phyloP scores from a whole-genome alignment of 176 grass and related monocot species.

The Eleusine indica region DNA sequence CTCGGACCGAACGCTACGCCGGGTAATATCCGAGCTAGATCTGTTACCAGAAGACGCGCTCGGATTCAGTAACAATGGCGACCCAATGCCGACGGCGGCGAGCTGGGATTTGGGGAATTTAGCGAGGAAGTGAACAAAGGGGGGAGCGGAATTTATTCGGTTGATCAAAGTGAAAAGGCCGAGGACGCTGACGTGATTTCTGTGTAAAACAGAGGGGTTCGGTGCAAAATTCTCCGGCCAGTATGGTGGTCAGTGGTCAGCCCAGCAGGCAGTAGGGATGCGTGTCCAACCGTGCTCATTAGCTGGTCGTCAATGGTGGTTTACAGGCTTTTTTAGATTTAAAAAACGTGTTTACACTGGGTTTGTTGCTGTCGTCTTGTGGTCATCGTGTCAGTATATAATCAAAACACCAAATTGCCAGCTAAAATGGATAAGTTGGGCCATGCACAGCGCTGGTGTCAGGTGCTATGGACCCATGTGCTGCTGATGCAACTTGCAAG shows the following conservation, averaged over 20 bases:
- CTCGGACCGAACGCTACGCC: neutral
- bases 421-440: slow-evolving; percentile 32
- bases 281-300: neutral
- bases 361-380: slow-evolving; percentile 25
- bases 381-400: slow-evolving; percentile 14
- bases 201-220: neutral
- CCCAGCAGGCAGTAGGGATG: neutral
- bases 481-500: neutral
- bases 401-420: neutral
- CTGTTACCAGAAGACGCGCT: neutral
- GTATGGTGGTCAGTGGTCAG: slow-evolving; percentile 9
- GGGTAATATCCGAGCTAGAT: slow-evolving; percentile 28
- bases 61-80: slow-evolving; percentile 25
- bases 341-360: slow-evolving; percentile 4
- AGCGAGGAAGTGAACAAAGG: slow-evolving; percentile 15
- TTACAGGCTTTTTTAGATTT: slow-evolving; percentile 24
- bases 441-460: slow-evolving; percentile 1
- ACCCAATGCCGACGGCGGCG: slow-evolving; percentile 32
- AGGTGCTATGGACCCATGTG: slow-evolving; percentile 30
- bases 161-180: slow-evolving; percentile 24
- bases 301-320: slow-evolving; percentile 41
- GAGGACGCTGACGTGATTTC: neutral
- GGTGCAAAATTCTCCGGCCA: neutral
- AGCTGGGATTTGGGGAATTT: slow-evolving; percentile 50
- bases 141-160: slow-evolving; percentile 30